Conservation (phyloP, 2,329 filamentous ascomycete species). For the Diaporthe capsici region DNA sequence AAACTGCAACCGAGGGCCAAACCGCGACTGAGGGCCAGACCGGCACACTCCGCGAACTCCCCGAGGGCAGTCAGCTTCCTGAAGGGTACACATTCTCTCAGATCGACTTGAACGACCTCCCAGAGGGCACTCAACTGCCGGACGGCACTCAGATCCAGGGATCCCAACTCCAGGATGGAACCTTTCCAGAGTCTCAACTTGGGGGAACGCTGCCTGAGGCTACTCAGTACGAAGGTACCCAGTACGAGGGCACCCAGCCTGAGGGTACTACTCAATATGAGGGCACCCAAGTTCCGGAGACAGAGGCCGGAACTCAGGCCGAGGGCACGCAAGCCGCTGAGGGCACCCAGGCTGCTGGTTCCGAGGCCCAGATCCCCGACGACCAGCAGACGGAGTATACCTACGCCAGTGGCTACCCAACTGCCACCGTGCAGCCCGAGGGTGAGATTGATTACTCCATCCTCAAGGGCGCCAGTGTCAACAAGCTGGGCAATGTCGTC, state of each 20-base stretch:
- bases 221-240: constrained; percentile 20
- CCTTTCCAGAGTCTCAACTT: neutral
- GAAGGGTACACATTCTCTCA: constrained; percentile 12
- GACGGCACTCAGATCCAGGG: constrained; percentile 21
- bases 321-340: constrained; percentile 36
- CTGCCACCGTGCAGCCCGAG: constrained; percentile 49
- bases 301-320: constrained; percentile 32
- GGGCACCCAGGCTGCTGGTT: constrained; percentile 34
- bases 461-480: constrained; percentile 69
- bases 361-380: constrained; percentile 45
- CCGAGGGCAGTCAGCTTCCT: constrained; percentile 10
- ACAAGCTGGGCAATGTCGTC: constrained; percentile 72
- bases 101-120: constrained; percentile 8
- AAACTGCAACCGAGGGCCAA: constrained; percentile 16
- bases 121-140: constrained; percentile 15
- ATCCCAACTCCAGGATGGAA: constrained; percentile 23
- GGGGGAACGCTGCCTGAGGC: neutral
- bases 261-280: neutral
- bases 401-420: constrained; percentile 38
- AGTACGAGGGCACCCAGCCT: constrained; percentile 36
- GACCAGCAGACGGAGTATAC: constrained; percentile 37
- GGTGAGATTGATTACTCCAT: constrained; percentile 60
- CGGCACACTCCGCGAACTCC: constrained; percentile 11
- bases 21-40: neutral
- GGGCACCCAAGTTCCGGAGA: constrained; percentile 21